phyloP scores from a whole-genome alignment of 2,329 filamentous ascomycete species.

The Verticillium tricorpus region DNA sequence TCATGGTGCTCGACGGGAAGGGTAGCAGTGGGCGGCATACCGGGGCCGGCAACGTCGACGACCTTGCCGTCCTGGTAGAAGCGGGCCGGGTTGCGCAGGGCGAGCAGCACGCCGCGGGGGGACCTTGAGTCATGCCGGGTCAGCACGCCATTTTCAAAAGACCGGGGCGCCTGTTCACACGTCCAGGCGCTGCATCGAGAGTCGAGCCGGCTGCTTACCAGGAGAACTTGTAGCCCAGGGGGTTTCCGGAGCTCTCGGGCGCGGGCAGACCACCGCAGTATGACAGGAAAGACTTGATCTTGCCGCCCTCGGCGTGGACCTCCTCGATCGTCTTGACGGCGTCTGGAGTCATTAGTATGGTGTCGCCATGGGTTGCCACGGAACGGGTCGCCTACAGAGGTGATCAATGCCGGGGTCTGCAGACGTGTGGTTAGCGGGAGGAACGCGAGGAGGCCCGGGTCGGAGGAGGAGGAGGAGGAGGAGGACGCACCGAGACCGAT shows the following conservation, averaged over 20 bases:
- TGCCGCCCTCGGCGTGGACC: conserved; percentile 83
- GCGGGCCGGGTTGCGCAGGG: conserved; percentile 78
- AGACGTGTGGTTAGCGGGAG: no score
- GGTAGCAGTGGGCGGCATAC: no score
- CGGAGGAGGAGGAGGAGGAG: no score
- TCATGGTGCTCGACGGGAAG: no score
- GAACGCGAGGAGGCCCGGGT: no score
- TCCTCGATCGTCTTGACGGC: conserved; percentile 84
- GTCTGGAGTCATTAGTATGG: conserved; percentile 41
- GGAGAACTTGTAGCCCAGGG: conserved; percentile 90
- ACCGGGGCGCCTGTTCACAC: no score
- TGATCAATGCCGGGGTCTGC: conserved; percentile 68
- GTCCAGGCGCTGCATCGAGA: no score
- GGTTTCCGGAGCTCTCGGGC: conserved; percentile 75
- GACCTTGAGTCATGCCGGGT: conserved; percentile 26
- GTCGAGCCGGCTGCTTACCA: conserved; percentile 30
- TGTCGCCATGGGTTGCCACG: no score
- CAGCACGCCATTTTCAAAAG: no score
- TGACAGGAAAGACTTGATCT: conserved; percentile 74
- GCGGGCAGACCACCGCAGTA: conserved; percentile 80
- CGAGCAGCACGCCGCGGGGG: conserved; percentile 79
- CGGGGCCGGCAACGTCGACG: conserved; percentile 45
- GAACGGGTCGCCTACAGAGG: conserved; percentile 28
- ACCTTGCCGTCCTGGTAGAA: conserved; percentile 77
- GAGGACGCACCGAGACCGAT: conserved; percentile 54